Percentiles rank a stretch among this genome's conserved stretches.
Evolutionary conservation across 1,284 basidiomycete species (phyloP).

Genomic region (Anthracocystis walkeri): DNA sequence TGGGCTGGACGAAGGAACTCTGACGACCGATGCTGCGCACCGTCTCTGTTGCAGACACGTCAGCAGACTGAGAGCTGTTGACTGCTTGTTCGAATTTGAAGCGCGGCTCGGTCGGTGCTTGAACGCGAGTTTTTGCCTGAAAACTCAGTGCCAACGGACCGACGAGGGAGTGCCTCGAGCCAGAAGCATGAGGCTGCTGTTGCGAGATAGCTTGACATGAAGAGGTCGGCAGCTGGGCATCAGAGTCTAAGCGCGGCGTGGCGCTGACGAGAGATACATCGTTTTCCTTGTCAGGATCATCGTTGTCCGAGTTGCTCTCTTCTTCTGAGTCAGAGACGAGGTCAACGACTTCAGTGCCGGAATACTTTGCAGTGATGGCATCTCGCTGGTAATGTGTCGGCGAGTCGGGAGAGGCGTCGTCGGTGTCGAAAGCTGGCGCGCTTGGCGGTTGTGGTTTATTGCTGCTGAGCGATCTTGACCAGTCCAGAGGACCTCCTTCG

Average conservation of each 20-base stretch:
- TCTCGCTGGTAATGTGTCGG: neutral
- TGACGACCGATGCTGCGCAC: constrained; percentile 37
- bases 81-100: neutral
- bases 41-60: constrained; percentile 24
- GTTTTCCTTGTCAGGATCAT: constrained; percentile 49
- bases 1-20: constrained; percentile 20
- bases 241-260: constrained; percentile 23
- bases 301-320: constrained; percentile 11
- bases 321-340: constrained; percentile 34
- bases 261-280: constrained; percentile 26
- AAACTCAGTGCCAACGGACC: constrained; percentile 15
- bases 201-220: neutral
- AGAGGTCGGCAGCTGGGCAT: constrained; percentile 3
- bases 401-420: neutral
- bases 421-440: constrained; percentile 3
- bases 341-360: constrained; percentile 14
- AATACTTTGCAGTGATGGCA: neutral
- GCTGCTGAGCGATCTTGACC: constrained; percentile 14
- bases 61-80: neutral
- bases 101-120: neutral
- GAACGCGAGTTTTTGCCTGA: neutral
- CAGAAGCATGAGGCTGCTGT: neutral
- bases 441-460: constrained; percentile 1
- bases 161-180: constrained; percentile 14
- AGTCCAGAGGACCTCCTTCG: constrained; percentile 28